Conservation (phyloP, 164 flowering plant genomes). For the Vitis rupestris region DNA sequence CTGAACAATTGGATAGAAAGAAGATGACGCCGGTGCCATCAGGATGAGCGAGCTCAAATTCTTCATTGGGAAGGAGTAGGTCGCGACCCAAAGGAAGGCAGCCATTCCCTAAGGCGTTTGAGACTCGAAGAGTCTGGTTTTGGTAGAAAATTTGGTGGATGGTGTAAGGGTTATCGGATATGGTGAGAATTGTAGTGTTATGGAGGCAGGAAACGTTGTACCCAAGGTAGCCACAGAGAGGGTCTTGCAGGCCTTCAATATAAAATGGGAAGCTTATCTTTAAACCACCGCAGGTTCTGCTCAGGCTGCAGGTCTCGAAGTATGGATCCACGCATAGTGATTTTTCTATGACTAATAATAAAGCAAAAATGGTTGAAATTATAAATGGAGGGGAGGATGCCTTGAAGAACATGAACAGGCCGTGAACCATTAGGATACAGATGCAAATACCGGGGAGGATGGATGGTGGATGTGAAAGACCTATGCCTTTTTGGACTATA, state of each 20-base stretch:
- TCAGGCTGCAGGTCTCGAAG: slow-evolving; percentile 26
- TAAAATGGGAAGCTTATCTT: slow-evolving; percentile 42
- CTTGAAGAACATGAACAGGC: too few relatives aligned
- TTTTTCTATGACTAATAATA: too few relatives aligned
- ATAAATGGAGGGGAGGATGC: too few relatives aligned
- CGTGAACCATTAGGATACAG: too few relatives aligned
- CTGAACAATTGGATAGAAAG: slow-evolving; percentile 24
- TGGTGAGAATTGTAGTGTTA: slow-evolving; percentile 17
- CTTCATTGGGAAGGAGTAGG: slow-evolving; percentile 8
- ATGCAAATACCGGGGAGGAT: too few relatives aligned
- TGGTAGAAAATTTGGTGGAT: slow-evolving; percentile 31
- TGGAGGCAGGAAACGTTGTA: slow-evolving; percentile 34
- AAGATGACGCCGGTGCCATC: not conserved
- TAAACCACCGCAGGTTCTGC: slow-evolving; percentile 29
- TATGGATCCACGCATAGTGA: slow-evolving; percentile 1
- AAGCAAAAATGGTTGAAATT: too few relatives aligned
- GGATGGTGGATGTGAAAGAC: too few relatives aligned
- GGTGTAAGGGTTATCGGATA: slow-evolving; percentile 14
- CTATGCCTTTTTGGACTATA: too few relatives aligned
- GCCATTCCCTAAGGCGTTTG: slow-evolving; percentile 1
- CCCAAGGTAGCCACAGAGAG: slow-evolving; percentile 45
- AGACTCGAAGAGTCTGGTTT: slow-evolving; percentile 25
- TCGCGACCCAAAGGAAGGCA: slow-evolving; percentile 14
- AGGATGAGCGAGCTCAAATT: slow-evolving; percentile 12
- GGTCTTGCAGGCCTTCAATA: slow-evolving; percentile 21